Base-by-base conservation (phyloP, 352 stramenopile species). In the Globisporangium perplexum region DNA sequence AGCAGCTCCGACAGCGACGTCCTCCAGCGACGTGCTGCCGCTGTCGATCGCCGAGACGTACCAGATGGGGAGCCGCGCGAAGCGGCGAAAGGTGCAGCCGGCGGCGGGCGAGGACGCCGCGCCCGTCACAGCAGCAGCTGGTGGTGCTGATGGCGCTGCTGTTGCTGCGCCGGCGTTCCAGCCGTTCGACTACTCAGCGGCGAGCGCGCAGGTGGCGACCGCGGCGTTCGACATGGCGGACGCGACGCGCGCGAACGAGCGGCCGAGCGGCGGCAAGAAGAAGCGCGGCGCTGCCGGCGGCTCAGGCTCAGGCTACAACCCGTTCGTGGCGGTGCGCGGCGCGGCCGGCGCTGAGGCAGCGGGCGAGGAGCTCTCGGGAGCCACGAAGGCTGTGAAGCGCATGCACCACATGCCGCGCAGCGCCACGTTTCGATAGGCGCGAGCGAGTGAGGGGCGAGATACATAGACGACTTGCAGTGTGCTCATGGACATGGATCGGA, bases 391-490 rank as follows among this genome's bases (percentile, higher is more conserved):
- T n/a, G 62, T 74, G 41, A 93, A 91, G 67, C 89, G 86, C 63
- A 77, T 82, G 68, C 79, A 91, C 58, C 81, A 93, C 66, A 88
- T 89, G 71, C 80, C 84, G 15, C 76, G 82, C 60, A 94, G 82
- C 57, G 79, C 84, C 56, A 94, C 81, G 28, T 93, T 90, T 63
- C 72, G 75, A 74, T 94, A 91, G 59, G 46, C 36, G 39, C 20
- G 4, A 3, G 0, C 11, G 22, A 1, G 17, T 20, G n/a, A n/a
- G n/a, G n/a, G n/a, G n/a, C n/a, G n/a, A n/a, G n/a, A n/a, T n/a
- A n/a, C n/a, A n/a, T n/a, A n/a, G n/a, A n/a, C n/a, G n/a, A n/a
- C n/a, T n/a, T n/a, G n/a, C n/a, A n/a, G n/a, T n/a, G n/a, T n/a
- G n/a, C n/a, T n/a, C n/a, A n/a, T n/a, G n/a, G n/a, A n/a, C n/a